Conservation (phyloP, 2,329 filamentous ascomycete species). For the Ceratocystis cubensis region DNA sequence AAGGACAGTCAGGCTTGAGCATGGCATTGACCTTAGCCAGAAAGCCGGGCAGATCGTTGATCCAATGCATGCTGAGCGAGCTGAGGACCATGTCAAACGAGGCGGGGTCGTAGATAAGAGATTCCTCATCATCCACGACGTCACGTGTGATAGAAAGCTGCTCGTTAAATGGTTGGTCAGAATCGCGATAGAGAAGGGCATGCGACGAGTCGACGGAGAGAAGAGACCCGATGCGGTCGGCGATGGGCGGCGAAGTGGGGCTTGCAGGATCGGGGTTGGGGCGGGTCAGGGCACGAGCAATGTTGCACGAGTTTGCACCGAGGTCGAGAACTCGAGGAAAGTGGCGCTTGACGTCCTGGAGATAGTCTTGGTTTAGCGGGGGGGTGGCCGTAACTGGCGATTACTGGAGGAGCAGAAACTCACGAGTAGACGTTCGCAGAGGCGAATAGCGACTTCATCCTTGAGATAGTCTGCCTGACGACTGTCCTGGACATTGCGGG, state of each 20-base stretch:
- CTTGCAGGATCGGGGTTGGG: slow-evolving; percentile 51
- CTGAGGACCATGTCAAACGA: slow-evolving; percentile 85
- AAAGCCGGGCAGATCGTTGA: slow-evolving; percentile 84
- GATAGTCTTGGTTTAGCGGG: background rate
- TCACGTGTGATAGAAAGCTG: slow-evolving; percentile 59
- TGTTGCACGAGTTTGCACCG: slow-evolving; percentile 90
- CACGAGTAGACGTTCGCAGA: slow-evolving; percentile 77
- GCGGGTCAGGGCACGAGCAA: slow-evolving; percentile 67
- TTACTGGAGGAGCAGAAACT: slow-evolving; percentile 16
- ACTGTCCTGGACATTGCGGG: slow-evolving; percentile 54
- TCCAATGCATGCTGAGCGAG: slow-evolving; percentile 86
- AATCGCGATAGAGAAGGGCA: slow-evolving; percentile 68
- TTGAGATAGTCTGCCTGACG: slow-evolving; percentile 82
- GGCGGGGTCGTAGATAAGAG: slow-evolving; percentile 62
- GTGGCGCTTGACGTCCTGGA: slow-evolving; percentile 76
- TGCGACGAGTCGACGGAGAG: slow-evolving; percentile 72
- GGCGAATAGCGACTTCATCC: slow-evolving; percentile 73
- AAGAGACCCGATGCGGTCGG: slow-evolving; percentile 58
- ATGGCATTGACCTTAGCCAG: slow-evolving; percentile 74
- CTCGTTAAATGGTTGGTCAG: slow-evolving; percentile 58
- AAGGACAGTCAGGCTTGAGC: slow-evolving; percentile 80
- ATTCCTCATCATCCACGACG: slow-evolving; percentile 62
- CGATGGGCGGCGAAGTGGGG: slow-evolving; percentile 52
- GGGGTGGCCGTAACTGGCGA: background rate
- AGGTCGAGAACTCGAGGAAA: slow-evolving; percentile 81